A percentile compares a stretch with the other conserved stretches of the same genome.
Conservation (phyloP, 2,329 filamentous ascomycete genomes). For the Beauveria bassiana region DNA sequence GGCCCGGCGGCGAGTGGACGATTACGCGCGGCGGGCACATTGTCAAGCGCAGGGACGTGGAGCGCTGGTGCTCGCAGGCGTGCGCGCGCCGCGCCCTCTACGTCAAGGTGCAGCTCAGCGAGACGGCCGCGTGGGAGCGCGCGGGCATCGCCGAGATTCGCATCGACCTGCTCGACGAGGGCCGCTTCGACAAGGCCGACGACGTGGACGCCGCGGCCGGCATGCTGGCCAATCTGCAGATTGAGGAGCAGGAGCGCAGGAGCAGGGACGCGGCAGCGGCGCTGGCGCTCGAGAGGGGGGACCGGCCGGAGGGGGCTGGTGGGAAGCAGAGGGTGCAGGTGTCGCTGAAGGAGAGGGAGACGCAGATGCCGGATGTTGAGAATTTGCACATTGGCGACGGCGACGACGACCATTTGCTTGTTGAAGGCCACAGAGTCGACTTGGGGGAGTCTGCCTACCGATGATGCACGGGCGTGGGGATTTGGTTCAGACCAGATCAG, state of each 20-base stretch:
- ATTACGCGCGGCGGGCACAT: constrained; percentile 54
- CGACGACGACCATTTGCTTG: constrained; percentile 32
- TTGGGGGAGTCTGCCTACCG: constrained; percentile 15
- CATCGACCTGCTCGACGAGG: constrained; percentile 62
- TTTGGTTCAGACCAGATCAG: neutral
- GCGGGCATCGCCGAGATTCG: constrained; percentile 47
- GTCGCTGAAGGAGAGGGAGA: constrained; percentile 44
- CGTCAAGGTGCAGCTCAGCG: constrained; percentile 79
- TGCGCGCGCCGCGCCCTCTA: constrained; percentile 78
- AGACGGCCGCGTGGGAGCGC: constrained; percentile 80
- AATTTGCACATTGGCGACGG: constrained; percentile 6
- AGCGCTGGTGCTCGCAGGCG: constrained; percentile 77
- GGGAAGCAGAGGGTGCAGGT: constrained; percentile 35
- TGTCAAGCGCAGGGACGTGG: constrained; percentile 62
- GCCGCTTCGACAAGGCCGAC: constrained; percentile 28
- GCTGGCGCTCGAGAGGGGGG: constrained; percentile 44
- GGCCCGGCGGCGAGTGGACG: constrained; percentile 57
- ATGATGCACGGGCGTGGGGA: neutral
- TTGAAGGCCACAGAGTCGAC: constrained; percentile 45
- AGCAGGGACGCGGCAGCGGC: constrained; percentile 32
- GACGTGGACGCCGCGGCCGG: constrained; percentile 32
- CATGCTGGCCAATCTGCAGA: constrained; percentile 33
- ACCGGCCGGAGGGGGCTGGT: constrained; percentile 14
- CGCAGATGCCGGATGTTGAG: constrained; percentile 21
- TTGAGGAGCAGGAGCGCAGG: constrained; percentile 35